Conservation (phyloP, 352 stramenopile species). For the Globisporangium abappressorium region DNA sequence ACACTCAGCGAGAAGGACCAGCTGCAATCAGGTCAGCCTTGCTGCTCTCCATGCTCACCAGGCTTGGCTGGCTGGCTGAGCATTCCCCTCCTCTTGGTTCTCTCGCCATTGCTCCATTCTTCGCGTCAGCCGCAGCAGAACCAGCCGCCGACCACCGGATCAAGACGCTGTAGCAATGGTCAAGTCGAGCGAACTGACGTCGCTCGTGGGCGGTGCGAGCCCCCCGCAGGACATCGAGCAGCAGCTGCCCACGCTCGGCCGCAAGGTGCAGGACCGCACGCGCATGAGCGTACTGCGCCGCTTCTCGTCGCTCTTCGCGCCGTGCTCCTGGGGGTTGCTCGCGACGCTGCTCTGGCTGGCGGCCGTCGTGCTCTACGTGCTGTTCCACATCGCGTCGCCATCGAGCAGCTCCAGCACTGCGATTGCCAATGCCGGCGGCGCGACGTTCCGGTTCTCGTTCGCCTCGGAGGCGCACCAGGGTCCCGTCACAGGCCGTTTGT, state of each 20-base stretch:
- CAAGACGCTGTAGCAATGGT: not conserved
- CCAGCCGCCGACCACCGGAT: not conserved
- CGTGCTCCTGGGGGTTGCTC: conserved; percentile 14
- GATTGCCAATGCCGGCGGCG: not conserved
- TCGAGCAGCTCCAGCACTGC: not conserved
- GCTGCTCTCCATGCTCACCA: not conserved
- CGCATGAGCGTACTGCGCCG: not conserved
- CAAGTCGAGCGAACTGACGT: conserved; percentile 15
- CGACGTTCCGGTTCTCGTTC: conserved; percentile 28
- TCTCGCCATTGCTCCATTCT: not conserved
- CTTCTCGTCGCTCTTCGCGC: conserved; percentile 1
- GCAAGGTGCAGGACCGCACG: not conserved
- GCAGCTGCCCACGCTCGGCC: not conserved
- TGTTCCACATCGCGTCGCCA: conserved; percentile 4
- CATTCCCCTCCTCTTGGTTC: not conserved
- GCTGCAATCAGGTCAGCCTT: not conserved
- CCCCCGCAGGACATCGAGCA: conserved; percentile 1
- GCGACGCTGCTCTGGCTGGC: conserved; percentile 14
- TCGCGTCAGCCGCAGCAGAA: not conserved
- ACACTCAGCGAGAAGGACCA: not conserved
- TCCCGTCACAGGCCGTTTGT: conserved; percentile 33
- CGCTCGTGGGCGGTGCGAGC: conserved; percentile 12
- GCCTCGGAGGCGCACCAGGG: conserved; percentile 22
- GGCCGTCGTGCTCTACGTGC: conserved; percentile 6
- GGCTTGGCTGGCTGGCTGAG: not conserved